Base-by-base conservation (phyloP, 345 rosid genomes). In the Citrus mangshanensis region DNA sequence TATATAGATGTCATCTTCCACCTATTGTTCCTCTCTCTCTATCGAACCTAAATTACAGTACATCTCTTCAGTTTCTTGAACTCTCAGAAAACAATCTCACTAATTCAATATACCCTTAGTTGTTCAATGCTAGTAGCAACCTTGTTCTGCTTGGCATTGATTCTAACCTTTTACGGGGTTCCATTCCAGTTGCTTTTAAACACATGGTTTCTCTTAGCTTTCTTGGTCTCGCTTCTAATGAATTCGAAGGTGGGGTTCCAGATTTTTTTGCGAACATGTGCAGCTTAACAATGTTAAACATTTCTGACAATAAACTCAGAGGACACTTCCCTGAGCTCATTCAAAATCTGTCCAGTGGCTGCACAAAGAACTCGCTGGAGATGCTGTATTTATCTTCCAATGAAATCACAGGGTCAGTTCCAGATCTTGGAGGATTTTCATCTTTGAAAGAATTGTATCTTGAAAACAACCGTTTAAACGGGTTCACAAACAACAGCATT, bases 391-490 rank as follows among this genome's bases (percentile, higher is more conserved):
- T 78, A 46, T 37, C 5, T 13, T 6, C 0, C 9, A 81, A 82
- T 40, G n/a, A 66, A 6, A 46, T 86, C 7, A 30, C 2, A 56
- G 85, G 87, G 2, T 74, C 72, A 0, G 37, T 81, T 62, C 76
- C 78, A n/a, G 66, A 35, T 42, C 7, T 78, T 3, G 38, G 18
- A 21, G 7, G 0, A 42, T 55, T 75, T 28, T 35, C 74, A n/a
- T 76, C 65, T 1, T 65, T 75, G 63, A 61, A 19, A 62, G 74
- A 72, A 9, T 22, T 69, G 46, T 1, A 10, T 24, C 56, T 69
- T 40, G 28, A 24, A 14, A 7, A 13, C 10, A 69, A 46, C 8
- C 56, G 34, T 2, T 69, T 42, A 13, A 27, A 24, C 16, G 73
- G 73, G 9, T 42, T 30, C 35, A 5, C 16, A 69, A 34, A 37